Percentiles rank a stretch among this genome's conserved stretches.
Conservation (phyloP, 73 alveolate genomes). For the Diophrys appendiculata region DNA sequence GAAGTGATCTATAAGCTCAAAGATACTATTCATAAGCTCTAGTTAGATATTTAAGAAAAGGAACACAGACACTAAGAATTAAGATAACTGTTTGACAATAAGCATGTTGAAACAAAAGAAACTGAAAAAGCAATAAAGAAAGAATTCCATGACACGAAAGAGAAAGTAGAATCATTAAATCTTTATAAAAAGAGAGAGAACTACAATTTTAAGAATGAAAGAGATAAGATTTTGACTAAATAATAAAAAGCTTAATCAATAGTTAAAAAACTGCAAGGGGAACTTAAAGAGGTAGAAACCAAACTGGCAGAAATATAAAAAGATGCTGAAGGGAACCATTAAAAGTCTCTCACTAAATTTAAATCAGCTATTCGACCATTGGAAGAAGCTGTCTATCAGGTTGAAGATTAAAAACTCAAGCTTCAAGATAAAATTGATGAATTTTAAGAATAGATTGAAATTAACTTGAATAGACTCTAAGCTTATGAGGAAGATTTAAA, state of each 20-base stretch:
- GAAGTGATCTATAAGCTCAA: constrained; percentile 28
- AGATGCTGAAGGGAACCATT: constrained; percentile 24
- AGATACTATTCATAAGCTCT: not conserved
- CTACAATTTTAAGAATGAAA: constrained; percentile 18
- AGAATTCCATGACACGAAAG: constrained; percentile 39
- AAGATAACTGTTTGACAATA: constrained; percentile 13
- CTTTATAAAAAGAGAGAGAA: constrained; percentile 52
- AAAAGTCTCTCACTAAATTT: constrained; percentile 24
- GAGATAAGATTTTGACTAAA: constrained; percentile 25
- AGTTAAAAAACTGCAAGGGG: constrained; percentile 31
- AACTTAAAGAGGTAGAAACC: constrained; percentile 6
- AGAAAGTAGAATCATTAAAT: constrained; percentile 32
- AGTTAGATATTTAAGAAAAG: constrained; percentile 24
- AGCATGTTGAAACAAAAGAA: constrained; percentile 33
- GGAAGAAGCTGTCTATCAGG: constrained; percentile 22
- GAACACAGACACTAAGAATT: constrained; percentile 31
- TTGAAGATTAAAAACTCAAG: constrained; percentile 14
- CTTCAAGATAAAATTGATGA: constrained; percentile 5
- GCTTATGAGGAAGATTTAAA: constrained; percentile 8
- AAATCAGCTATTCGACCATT: constrained; percentile 40
- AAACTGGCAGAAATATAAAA: constrained; percentile 3
- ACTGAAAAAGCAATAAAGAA: constrained; percentile 40
- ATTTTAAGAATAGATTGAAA: constrained; percentile 14
- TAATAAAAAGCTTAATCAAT: not conserved
- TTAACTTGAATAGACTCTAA: not conserved